Percentiles rank a stretch among this genome's conserved stretches.
Evolutionary conservation across 805 yeast genomes (phyloP).

Genomic region (Candida arabinofermentans): DNA sequence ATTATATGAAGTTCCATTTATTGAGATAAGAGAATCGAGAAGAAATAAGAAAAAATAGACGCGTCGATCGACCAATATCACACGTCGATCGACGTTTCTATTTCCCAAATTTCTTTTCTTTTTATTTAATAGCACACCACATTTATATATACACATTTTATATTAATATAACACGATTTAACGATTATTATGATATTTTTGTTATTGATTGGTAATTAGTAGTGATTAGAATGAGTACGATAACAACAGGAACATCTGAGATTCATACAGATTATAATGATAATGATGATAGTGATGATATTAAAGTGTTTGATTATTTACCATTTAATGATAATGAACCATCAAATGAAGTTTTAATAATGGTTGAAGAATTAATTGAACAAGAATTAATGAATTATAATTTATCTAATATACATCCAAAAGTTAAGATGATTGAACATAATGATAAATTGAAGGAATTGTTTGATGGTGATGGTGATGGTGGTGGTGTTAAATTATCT

Average conservation of each 20-base stretch:
- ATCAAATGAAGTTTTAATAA: slow-evolving; percentile 12
- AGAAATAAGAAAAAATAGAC: not conserved
- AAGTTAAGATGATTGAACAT: too few relatives aligned
- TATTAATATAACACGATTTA: too few relatives aligned
- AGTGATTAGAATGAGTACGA: too few relatives aligned
- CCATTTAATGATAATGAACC: slow-evolving; percentile 23
- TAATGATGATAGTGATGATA: not conserved
- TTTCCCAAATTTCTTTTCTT: not conserved
- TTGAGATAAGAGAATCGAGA: slow-evolving; percentile 3
- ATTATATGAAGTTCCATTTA: slow-evolving; percentile 29
- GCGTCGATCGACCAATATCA: not conserved
- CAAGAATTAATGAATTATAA: slow-evolving; percentile 18
- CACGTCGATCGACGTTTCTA: not conserved
- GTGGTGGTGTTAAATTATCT: slow-evolving; percentile 17
- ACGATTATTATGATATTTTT: too few relatives aligned
- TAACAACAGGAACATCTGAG: too few relatives aligned
- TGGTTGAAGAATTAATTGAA: slow-evolving; percentile 19
- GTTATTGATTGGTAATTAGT: too few relatives aligned
- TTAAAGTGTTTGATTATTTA: slow-evolving; percentile 15
- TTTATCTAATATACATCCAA: slow-evolving; percentile 13
- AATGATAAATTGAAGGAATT: too few relatives aligned
- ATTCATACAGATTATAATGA: not conserved
- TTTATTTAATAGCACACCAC: not conserved
- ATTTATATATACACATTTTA: too few relatives aligned
- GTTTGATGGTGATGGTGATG: too few relatives aligned